Base-by-base conservation (phyloP, 352 stramenopile genomes). In the Phytophthora pseudosyringae region DNA sequence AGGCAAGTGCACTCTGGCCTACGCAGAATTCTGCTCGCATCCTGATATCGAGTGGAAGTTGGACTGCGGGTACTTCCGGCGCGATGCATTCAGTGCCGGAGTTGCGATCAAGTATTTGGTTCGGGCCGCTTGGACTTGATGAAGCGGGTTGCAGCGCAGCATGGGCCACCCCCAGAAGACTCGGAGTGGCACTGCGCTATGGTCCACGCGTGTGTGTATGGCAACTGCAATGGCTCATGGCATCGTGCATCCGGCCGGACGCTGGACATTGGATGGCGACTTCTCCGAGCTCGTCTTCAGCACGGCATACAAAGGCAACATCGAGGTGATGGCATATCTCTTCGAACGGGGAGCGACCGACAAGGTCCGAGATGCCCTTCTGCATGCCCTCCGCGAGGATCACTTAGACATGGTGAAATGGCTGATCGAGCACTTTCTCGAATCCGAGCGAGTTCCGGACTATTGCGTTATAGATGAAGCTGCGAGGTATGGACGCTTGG, bases 391-490 rank as follows among this genome's bases (percentile, higher is more conserved):
- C 31, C 59, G 59, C 6, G 16, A 67, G 38, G 28, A 32, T 1
- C 59, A 67, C 32, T 39, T 62, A 3, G 50, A 55, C 18, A 13
- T 51, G 32, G 49, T 67, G 0, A 67, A 62, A 32, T 67, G 59
- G 50, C 9, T 67, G 26, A 38, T 67, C 13, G 16, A 67, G n/a
- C 40, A 67, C 39, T 56, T 67, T 29, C 59, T 40, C 0, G 33
- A 49, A 45, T 61, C 40, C 1, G 59, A 67, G 33, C 13, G 25
- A 13, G 16, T 67, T 50, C 59, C 59, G 26, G 32, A 62, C 26
- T 67, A 67, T 43, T 67, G 59, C 12, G 49, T 62, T 16, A 43
- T 67, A 32, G 59, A 67, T 35, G 59, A 67, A 61, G 50, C 59
- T 9, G 59, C 59, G 6, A 47, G 50, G 28, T 62, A 62, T 28